Evolutionary conservation across 176 grass and related monocot genomes (phyloP).

Genomic region (Paspalum notatum): DNA sequence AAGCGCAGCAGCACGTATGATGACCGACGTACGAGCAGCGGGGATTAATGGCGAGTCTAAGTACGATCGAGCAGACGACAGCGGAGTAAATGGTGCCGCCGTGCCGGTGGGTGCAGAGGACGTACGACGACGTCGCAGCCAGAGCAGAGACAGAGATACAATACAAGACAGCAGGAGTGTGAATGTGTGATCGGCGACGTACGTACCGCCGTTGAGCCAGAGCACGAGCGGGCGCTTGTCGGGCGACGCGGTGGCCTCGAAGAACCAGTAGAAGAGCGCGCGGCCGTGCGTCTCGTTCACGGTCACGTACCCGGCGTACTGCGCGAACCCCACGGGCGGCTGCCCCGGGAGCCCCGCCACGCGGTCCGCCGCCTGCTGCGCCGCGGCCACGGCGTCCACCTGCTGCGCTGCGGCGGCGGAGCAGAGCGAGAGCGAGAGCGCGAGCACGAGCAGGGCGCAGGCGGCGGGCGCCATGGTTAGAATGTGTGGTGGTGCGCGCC

Average conservation of each 20-base stretch:
- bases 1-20: neutral
- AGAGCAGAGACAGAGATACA: neutral
- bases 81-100: constrained; percentile 6
- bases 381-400: constrained; percentile 31
- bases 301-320: constrained; percentile 95
- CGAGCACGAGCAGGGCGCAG: neutral
- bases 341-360: constrained; percentile 78
- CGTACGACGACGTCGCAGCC: neutral
- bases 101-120: neutral
- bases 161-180: no score
- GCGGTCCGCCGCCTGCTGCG: constrained; percentile 77
- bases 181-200: no score
- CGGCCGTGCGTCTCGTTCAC: constrained; percentile 80
- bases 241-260: constrained; percentile 61
- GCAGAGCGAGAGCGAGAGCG: constrained; percentile 17
- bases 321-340: constrained; percentile 70
- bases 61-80: neutral
- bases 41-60: neutral
- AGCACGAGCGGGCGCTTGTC: constrained; percentile 88
- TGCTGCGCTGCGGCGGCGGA: neutral
- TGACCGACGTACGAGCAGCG: neutral
- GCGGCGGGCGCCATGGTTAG: neutral
- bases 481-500: neutral
- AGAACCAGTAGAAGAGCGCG: constrained; percentile 99
- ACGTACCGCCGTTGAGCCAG: constrained; percentile 94